Conservation (phyloP, 208 protist genomes). For the Acanthamoeba castellanii region DNA sequence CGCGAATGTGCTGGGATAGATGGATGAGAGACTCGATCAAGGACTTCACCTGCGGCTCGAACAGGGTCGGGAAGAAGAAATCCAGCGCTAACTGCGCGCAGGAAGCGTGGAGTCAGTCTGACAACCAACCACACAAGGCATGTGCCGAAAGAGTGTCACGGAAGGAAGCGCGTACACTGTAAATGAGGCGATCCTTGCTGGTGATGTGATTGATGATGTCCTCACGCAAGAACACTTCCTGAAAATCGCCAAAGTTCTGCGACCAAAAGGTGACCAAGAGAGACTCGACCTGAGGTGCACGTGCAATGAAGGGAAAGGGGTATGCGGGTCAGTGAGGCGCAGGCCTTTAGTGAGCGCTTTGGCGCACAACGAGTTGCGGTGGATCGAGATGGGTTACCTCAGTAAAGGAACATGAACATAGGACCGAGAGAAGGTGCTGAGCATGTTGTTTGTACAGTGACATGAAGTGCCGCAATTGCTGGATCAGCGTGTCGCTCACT, state of each 20-base stretch:
- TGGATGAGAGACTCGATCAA: conserved; percentile 31
- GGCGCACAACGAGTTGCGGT: not conserved
- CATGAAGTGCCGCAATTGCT: conserved; percentile 62
- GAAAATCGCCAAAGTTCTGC: conserved; percentile 50
- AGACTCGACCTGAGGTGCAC: conserved; percentile 3
- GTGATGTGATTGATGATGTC: conserved; percentile 55
- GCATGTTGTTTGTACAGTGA: conserved; percentile 52
- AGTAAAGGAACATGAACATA: conserved; percentile 30
- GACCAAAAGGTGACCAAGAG: conserved; percentile 42
- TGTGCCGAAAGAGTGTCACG: not conserved
- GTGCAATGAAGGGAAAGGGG: too few species aligned
- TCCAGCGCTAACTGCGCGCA: conserved; percentile 22
- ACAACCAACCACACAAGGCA: not conserved
- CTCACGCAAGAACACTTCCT: conserved; percentile 48
- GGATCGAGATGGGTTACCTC: not conserved
- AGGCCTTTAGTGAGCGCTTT: too few species aligned
- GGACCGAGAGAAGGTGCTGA: conserved; percentile 16
- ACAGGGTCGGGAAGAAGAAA: conserved; percentile 56
- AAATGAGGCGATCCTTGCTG: conserved; percentile 59
- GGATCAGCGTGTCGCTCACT: conserved; percentile 4
- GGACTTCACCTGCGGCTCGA: conserved; percentile 29
- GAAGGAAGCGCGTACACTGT: conserved; percentile 19
- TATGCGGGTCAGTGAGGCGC: too few species aligned
- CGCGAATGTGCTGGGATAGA: conserved; percentile 3
- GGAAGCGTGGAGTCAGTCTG: not conserved